Evolutionary conservation across 441 rosid genomes (phyloP).

Genomic region (Erysimum cheiri): DNA sequence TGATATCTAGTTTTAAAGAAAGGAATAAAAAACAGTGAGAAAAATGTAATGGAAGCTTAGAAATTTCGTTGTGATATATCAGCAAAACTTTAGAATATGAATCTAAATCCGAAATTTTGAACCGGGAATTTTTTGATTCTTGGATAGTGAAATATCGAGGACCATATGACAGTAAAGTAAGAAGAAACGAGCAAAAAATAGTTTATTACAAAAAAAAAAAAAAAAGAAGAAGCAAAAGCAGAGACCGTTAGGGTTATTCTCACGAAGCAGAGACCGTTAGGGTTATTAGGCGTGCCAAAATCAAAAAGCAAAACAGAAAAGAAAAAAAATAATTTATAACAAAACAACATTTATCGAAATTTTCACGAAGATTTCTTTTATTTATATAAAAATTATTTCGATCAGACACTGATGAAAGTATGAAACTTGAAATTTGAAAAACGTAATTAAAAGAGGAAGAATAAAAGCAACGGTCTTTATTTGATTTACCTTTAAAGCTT

Average conservation of each 20-base stretch:
- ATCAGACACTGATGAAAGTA: not conserved
- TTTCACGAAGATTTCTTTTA: not conserved
- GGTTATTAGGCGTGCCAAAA: slow-evolving; percentile 47
- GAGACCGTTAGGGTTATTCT: slow-evolving; percentile 23
- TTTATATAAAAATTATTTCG: not conserved
- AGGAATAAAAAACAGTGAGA: slow-evolving; percentile 1
- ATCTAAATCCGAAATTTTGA: slow-evolving; percentile 26
- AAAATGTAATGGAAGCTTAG: slow-evolving; percentile 27
- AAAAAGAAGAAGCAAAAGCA: slow-evolving; percentile 33
- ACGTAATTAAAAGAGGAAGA: not conserved
- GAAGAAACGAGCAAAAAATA: not conserved
- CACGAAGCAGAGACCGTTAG: slow-evolving; percentile 32
- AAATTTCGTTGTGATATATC: slow-evolving; percentile 33
- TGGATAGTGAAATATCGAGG: slow-evolving; percentile 43
- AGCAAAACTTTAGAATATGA: slow-evolving; percentile 28
- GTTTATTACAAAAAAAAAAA: not conserved
- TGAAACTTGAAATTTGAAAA: slow-evolving; percentile 9
- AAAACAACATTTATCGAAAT: not conserved
- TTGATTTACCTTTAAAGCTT: slow-evolving; percentile 54
- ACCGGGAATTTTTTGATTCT: slow-evolving; percentile 31
- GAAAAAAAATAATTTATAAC: not conserved
- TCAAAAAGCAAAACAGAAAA: slow-evolving; percentile 45
- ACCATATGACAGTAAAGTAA: slow-evolving; percentile 31
- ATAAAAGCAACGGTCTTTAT: slow-evolving; percentile 57
- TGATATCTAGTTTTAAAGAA: slow-evolving; percentile 41